phyloP scores from a whole-genome alignment of 2,329 filamentous ascomycete species.

The Pezicula neosporulosa region DNA sequence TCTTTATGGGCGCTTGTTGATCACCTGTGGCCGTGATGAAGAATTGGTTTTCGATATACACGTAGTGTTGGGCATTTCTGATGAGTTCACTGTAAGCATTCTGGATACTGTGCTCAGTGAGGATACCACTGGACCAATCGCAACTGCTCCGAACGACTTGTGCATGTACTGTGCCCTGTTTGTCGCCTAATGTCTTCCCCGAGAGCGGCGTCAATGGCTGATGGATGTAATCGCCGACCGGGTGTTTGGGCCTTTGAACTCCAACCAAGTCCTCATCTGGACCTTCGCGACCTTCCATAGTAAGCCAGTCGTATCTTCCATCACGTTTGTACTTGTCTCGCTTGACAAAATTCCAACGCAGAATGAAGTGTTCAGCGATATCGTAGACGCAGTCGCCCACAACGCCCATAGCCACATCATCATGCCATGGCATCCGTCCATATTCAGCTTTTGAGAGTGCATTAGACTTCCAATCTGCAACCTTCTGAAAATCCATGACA shows the following conservation, averaged over 20 bases:
- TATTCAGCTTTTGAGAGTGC: constrained; percentile 88
- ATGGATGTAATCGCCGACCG: constrained; percentile 80
- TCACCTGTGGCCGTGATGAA: constrained; percentile 92
- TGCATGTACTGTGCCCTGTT: constrained; percentile 72
- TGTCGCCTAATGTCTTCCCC: constrained; percentile 56
- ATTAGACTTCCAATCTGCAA: constrained; percentile 89
- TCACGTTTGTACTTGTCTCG: constrained; percentile 97
- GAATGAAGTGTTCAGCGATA: constrained; percentile 90
- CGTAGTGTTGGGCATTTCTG: constrained; percentile 80
- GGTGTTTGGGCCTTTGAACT: constrained; percentile 85
- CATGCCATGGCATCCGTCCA: constrained; percentile 97
- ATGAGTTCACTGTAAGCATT: constrained; percentile 86
- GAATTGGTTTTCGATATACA: constrained; percentile 99
- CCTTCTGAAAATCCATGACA: constrained; percentile 91
- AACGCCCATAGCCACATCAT: constrained; percentile 91
- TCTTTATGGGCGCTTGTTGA: constrained; percentile 81
- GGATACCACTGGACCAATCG: constrained; percentile 91
- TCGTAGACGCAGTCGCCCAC: constrained; percentile 88
- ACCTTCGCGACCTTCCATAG: constrained; percentile 70
- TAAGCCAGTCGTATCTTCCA: constrained; percentile 78
- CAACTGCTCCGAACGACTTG: constrained; percentile 87
- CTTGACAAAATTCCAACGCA: constrained; percentile 96
- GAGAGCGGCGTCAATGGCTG: constrained; percentile 73
- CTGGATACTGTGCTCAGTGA: constrained; percentile 81
- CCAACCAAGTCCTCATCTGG: constrained; percentile 82